Evolutionary conservation across 345 rosid species (phyloP), one percentile per base, ranked within the genome.

Genomic region (Populus pruinosa): DNA sequence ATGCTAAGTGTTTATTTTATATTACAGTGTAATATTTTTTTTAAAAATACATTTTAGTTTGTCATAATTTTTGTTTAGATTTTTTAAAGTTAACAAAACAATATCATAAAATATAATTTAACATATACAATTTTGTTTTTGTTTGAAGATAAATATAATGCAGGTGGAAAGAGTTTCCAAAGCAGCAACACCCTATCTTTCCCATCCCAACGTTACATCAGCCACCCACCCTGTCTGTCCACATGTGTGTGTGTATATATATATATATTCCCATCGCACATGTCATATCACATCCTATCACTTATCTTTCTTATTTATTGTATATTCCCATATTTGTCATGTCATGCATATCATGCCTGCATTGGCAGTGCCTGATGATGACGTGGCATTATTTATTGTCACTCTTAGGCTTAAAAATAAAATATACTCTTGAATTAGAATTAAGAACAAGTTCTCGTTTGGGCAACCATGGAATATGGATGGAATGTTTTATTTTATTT

Each of bases 141-240:
- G 35, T 0, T 33, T 33, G 36, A 4, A 33, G 36, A 33, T 33
- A 33, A 33, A 33, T 33, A 4, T 4, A 33, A 33, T 3, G 4
- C 36, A 33, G 36, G 36, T 33, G 36, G 36, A 33, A 33, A 33
- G 36, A 33, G 36, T 33, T 33, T 33, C 36, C 36, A 33, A 33
- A 33, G 36, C 5, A 8, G 20, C 3, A 56, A 80, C 85, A 74
- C 73, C 78, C 78, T 20, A 66, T 29, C 18, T 76, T 79, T 59
- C 80, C 83, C 80, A 71, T 21, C 35, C 72, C 8, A 18, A 72
- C 25, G 70, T 76, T 75, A 61, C 86, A 82, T 78, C 88, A 73
- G 78, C 79, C 81, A 79, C 77, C 77, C 83, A 29, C 36, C 36
- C 36, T 33, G 0, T 35, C 3, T 29, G 17, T 50, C 39, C 25